phyloP scores from a whole-genome alignment of 371 early-diverging fungal species.

The Batkoa obscura region DNA sequence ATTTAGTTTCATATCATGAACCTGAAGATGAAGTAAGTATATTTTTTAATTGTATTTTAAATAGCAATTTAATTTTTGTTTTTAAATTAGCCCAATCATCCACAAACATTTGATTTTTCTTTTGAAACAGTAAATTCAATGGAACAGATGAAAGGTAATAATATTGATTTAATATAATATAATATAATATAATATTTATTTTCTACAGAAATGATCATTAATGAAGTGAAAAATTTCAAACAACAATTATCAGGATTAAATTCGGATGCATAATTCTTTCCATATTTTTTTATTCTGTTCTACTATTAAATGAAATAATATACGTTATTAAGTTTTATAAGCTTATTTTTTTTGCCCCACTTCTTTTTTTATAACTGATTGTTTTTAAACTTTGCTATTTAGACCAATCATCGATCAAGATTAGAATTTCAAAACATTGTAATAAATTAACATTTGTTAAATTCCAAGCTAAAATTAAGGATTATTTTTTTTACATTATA shows the following conservation, averaged over 20 bases:
- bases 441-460: no score
- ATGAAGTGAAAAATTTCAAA: slow-evolving; percentile 62
- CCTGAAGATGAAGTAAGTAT: slow-evolving; percentile 41
- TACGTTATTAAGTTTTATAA: no score
- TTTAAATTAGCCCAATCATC: slow-evolving; percentile 28
- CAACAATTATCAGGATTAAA: neutral
- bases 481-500: no score
- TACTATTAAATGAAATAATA: no score
- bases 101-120: slow-evolving; percentile 68
- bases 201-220: slow-evolving; percentile 52
- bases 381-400: no score
- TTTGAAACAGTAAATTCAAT: slow-evolving; percentile 74
- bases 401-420: no score
- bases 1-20: slow-evolving; percentile 56
- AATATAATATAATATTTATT: neutral
- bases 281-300: no score
- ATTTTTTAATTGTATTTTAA: neutral
- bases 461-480: no score
- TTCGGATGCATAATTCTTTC: no score
- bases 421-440: no score
- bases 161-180: neutral
- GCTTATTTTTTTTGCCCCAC: no score
- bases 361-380: no score
- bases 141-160: slow-evolving; percentile 69
- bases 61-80: neutral